Evolutionary conservation across 1,284 basidiomycete genomes (phyloP).

Genomic region (Rhodotorula glutinis): DNA sequence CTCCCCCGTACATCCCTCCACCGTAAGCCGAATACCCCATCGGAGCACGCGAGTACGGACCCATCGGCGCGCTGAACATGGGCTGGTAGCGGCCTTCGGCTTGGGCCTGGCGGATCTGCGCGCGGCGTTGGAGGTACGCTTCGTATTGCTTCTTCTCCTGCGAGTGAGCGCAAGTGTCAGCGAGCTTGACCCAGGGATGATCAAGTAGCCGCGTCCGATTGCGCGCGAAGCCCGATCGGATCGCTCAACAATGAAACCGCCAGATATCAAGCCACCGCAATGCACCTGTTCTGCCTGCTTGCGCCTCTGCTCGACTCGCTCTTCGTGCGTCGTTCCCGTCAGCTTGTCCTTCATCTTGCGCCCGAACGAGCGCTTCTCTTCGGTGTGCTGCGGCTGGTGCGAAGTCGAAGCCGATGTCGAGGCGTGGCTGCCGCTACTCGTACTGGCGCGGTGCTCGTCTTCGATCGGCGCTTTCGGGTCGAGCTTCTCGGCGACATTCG

Average conservation of each 20-base stretch:
- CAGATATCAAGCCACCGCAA: neutral
- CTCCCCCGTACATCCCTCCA: conserved; percentile 2
- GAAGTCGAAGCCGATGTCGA: neutral
- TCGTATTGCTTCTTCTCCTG: conserved; percentile 41
- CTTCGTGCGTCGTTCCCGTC: conserved; percentile 45
- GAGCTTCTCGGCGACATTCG: conserved; percentile 12
- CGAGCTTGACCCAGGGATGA: neutral
- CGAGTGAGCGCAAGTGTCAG: too few species aligned
- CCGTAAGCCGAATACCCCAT: conserved; percentile 8
- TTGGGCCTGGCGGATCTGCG: conserved; percentile 24
- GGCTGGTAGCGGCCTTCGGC: conserved; percentile 14
- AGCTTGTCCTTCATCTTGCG: conserved; percentile 46
- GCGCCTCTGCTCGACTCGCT: conserved; percentile 42
- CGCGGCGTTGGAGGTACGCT: conserved; percentile 25
- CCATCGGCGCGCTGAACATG: conserved; percentile 13
- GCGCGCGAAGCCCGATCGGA: too few species aligned
- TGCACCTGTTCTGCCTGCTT: conserved; percentile 32
- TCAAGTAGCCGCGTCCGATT: too few species aligned
- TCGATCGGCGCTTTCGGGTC: neutral
- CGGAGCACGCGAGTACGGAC: too few species aligned
- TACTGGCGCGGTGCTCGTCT: neutral
- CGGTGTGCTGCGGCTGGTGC: neutral
- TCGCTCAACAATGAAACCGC: too few species aligned
- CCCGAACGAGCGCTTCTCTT: conserved; percentile 40
- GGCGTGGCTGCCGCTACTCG: neutral